Evolutionary conservation across 495 filamentous ascomycete genomes (phyloP).

Genomic region (Darksidea phi): DNA sequence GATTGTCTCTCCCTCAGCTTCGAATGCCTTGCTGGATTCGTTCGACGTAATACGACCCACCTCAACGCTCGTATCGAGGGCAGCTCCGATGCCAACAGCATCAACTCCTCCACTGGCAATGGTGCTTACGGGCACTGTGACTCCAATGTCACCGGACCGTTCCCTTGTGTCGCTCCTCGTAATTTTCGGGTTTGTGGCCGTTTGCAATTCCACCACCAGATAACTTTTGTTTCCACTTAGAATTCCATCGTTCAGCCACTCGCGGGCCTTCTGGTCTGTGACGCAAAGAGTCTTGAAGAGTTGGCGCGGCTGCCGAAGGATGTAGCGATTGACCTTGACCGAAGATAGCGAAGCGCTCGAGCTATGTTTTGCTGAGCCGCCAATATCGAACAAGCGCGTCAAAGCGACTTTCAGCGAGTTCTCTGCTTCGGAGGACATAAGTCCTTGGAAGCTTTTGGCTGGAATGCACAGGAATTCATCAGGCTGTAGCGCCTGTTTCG

Average conservation of each 20-base stretch:
- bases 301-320: slow-evolving; percentile 4
- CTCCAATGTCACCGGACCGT: neutral
- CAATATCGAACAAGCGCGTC: neutral
- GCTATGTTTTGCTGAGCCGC: neutral
- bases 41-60: slow-evolving; percentile 1
- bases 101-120: slow-evolving; percentile 17
- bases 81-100: slow-evolving; percentile 11
- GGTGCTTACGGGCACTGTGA: slow-evolving; percentile 9
- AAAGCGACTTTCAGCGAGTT: slow-evolving; percentile 7
- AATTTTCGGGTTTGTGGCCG: slow-evolving; percentile 1
- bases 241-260: slow-evolving; percentile 20
- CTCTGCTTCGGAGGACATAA: neutral
- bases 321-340: slow-evolving; percentile 11
- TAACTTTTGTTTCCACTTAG: slow-evolving; percentile 11
- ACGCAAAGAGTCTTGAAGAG: slow-evolving; percentile 8
- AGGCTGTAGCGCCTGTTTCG: neutral
- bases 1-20: slow-evolving; percentile 11
- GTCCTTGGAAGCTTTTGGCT: slow-evolving; percentile 8
- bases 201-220: slow-evolving; percentile 19
- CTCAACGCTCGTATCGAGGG: neutral
- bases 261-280: slow-evolving; percentile 8
- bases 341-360: neutral
- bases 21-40: slow-evolving; percentile 6
- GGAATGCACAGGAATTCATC: slow-evolving; percentile 2
- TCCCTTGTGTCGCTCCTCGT: neutral